A percentile compares a stretch with the other conserved stretches of the same genome.
These are phyloP conservation scores for Corchorus capsularis DNA, from an alignment of 345 rosid genomes.

Conservation along the genomic window DNA sequence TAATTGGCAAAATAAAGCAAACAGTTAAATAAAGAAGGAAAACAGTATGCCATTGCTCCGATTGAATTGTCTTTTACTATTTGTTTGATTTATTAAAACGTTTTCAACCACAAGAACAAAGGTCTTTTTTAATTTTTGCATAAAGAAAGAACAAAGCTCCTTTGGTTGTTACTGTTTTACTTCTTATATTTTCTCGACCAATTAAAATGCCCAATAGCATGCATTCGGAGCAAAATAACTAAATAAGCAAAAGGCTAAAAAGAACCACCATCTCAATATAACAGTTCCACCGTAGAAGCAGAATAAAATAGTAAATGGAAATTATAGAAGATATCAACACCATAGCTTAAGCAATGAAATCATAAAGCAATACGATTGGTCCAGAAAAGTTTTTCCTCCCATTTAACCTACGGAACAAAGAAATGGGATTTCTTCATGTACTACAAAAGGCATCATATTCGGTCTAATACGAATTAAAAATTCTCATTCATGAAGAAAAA, in stretches of 20 bases:
- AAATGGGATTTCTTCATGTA: not conserved
- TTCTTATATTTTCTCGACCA: not conserved
- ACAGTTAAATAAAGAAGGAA: too few species aligned
- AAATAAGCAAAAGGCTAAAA: not conserved
- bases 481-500: not conserved
- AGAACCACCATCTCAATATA: not conserved
- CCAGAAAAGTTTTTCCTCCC: not conserved
- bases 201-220: not conserved
- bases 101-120: not conserved
- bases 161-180: not conserved
- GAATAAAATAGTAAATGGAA: not conserved
- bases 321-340: constrained; percentile 1
- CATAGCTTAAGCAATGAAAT: not conserved
- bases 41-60: too few species aligned
- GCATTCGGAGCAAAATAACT: not conserved
- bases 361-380: not conserved
- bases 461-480: not conserved
- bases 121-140: too few species aligned
- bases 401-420: not conserved
- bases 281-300: not conserved
- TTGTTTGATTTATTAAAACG: too few species aligned
- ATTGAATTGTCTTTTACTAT: too few species aligned
- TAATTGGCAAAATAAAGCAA: too few species aligned
- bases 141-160: not conserved
- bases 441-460: constrained; percentile 4